Percentiles rank a stretch among this genome's conserved stretches.
Conservation (phyloP, 495 filamentous ascomycete genomes). For the Penicillium atrosanguineum region DNA sequence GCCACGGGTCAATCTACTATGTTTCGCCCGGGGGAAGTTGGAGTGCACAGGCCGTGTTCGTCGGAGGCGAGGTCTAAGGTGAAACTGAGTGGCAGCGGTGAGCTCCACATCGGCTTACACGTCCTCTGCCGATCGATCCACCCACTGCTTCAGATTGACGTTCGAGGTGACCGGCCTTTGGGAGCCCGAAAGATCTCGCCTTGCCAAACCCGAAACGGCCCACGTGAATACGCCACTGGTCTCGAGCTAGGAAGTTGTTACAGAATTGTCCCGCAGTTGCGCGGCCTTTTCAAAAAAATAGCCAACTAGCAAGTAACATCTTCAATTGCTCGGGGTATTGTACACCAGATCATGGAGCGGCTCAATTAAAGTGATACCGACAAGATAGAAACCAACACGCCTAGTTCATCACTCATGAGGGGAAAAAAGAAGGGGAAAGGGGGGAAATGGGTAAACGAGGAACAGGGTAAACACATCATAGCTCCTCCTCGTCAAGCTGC, state of each 20-base stretch:
- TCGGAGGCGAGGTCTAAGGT: constrained; percentile 4
- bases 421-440: background rate
- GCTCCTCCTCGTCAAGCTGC: constrained; percentile 32
- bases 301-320: constrained; percentile 3
- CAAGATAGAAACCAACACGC: constrained; percentile 2
- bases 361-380: constrained; percentile 21
- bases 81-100: constrained; percentile 6
- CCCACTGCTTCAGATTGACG: constrained; percentile 12
- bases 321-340: constrained; percentile 8
- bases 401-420: constrained; percentile 12
- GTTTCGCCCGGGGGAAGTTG: background rate
- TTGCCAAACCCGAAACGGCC: background rate
- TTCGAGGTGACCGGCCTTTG: background rate
- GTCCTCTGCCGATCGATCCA: constrained; percentile 15
- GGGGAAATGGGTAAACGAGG: background rate
- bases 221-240: constrained; percentile 1
- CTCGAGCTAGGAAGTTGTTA: constrained; percentile 8
- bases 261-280: constrained; percentile 6
- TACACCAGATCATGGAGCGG: constrained; percentile 3
- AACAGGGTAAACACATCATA: constrained; percentile 18
- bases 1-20: background rate
- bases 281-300: constrained; percentile 4
- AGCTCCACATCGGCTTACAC: constrained; percentile 14
- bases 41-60: background rate
- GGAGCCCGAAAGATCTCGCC: background rate